Conservation (phyloP, 2,329 filamentous ascomycete genomes). For the Fusarium odoratissimum region DNA sequence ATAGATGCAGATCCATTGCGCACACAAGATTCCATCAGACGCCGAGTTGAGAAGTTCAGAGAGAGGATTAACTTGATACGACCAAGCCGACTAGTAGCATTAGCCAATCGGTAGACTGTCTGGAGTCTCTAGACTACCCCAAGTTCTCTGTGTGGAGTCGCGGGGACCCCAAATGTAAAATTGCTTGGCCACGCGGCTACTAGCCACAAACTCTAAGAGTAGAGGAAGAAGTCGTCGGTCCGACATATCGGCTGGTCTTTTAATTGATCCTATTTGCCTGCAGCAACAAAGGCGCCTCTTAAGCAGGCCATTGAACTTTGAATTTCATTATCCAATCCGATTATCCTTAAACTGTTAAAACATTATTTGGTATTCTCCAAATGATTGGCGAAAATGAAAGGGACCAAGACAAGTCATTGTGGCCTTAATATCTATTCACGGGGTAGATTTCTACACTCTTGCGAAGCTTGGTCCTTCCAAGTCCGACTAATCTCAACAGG, state of each 20-base stretch:
- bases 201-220: not conserved
- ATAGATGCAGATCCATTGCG: not conserved
- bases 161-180: not conserved
- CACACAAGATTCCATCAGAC: not conserved
- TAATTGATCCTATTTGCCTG: not conserved
- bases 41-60: not conserved
- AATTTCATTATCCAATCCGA: not conserved
- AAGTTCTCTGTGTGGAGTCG: not conserved
- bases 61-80: not conserved
- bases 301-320: not conserved
- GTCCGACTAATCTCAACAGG: rapidly evolving
- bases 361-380: not conserved
- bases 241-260: not conserved
- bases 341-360: rapidly evolving
- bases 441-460: not conserved
- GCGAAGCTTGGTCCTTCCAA: too few relatives aligned
- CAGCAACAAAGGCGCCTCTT: not conserved
- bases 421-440: rapidly evolving
- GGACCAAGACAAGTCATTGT: rapidly evolving
- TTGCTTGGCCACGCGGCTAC: not conserved
- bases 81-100: not conserved
- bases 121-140: not conserved
- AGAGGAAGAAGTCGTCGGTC: not conserved
- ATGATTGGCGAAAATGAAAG: rapidly evolving
- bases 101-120: not conserved